Base-by-base conservation (phyloP, 2,329 filamentous ascomycete genomes). In the Teratosphaeria pseudoeucalypti region DNA sequence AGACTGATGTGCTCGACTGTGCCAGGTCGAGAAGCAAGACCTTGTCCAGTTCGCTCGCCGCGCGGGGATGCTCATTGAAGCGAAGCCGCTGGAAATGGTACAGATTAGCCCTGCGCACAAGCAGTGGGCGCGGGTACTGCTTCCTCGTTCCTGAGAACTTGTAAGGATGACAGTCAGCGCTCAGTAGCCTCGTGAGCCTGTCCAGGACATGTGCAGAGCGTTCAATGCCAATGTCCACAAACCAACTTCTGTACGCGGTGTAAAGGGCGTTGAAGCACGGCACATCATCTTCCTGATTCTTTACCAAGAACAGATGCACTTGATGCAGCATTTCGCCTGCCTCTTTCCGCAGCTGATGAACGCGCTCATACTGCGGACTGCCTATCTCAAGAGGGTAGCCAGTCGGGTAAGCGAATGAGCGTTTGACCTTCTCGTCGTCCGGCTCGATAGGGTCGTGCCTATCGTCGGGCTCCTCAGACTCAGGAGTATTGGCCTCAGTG, bases 221-320 rank as follows among this genome's bases (percentile, higher is more conserved):
- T 75, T 99, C 94, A 61, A 96, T 95, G 19, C 95, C 94, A 49
- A 99, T 92, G 69, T 99, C 94, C 1, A 95, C 91, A 68, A 99
- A 97, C 91, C 92, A 99, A 9, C 90, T 94, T 52, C 90, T 83
- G 72, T 96, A 99, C 1, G 92, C 90, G 26, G 88, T 88, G 74
- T 96, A 99, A 2, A 99, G 76, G 0, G 92, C 85, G 27, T 91
- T 96, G 75, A 99, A 99, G 74, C 91, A 96, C 16, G 89, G 85
- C 0, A 99, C 94, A 71, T 99, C 94, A 70, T 99, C 94, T 71
- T 97, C 90, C 71, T 96, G 92, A 62, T 92, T 86, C 62, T 85
- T 77, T 19, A 84, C 86, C 60, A 99, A 77, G 76, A 96, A 99
- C 1, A 80, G 76, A 73, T 99, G 95, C 0, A 95, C 90, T 58